Base-by-base conservation (phyloP, 331 rosid species). In the Prunus yedoensis region DNA sequence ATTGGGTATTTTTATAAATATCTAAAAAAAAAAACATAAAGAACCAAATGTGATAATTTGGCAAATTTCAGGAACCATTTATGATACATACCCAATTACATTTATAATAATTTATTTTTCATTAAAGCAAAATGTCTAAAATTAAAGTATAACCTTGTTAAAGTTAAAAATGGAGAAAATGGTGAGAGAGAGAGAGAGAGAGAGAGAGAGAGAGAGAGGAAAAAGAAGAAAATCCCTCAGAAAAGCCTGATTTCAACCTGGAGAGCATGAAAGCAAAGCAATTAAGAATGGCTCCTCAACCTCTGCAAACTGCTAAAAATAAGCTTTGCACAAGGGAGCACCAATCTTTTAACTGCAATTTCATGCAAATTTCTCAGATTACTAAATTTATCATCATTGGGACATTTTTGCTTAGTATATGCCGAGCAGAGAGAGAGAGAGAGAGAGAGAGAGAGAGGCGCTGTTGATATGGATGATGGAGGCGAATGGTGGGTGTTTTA, bases 311-410 rank as follows among this genome's bases (percentile, higher is more conserved):
- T 21, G 10, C 28, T 30, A 2, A 60, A 49, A 56, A 20, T 18
- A 3, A 56, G 11, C 1, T 56, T 56, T 8, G 28, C 27, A 62
- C n/a, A 68, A 77, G 80, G 83, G 85, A 84, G 85, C 85, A 28
- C 87, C 88, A 38, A 47, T n/a, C 32, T 21, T 1, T 69, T 4
- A 32, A 52, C n/a, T 41, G 16, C 10, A 61, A 62, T 16, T 54
- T 15, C 79, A 43, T 53, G 76, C 69, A 53, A 56, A n/a, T 15
- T 23, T 63, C 71, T 80, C 75, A 15, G 80, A 84, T 84, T 77
- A 84, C 83, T 84, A 84, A 84, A 84, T 8, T 64, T 32, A 43
- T 74, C 87, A 58, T 84, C 85, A 84, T 32, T n/a, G 87, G 82
- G 78, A 80, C 23, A 35, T 60, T 2, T 16, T 2, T 30, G 67